Evolutionary conservation across 2,329 filamentous ascomycete genomes (phyloP), one percentile per base, ranked within the genome.

Genomic region (Albophoma yamanashiensis): DNA sequence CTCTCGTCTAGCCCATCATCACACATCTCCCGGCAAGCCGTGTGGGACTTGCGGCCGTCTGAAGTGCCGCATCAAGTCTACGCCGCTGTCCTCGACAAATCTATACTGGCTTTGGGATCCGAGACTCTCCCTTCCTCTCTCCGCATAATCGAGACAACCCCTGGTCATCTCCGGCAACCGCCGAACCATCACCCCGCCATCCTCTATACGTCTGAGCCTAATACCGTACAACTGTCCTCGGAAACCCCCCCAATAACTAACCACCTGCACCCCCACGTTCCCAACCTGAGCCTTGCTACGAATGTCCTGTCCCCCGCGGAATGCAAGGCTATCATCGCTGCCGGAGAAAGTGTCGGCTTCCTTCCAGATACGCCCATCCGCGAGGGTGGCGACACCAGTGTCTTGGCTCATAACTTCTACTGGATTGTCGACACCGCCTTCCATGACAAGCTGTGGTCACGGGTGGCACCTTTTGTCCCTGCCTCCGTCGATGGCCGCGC

Each of bases 351-450:
- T 0, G 80, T 88, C 55, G 81, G 81, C 8, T 90, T 89, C 63
- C 76, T 86, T 0, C 87, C 87, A 0, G 87, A 90, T 66, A 84
- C 85, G 0, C 87, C 87, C 0, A 74, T 89, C 38, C 82, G 84
- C 2, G 82, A 84, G n/a, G 84, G 86, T 60, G 84, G 83, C 20
- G 84, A 88, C 58, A 78, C 79, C 31, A 88, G 84, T 66, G 80
- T 89, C 55, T 71, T 89, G 1, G 87, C 87, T 0, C 87, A 89
- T 74, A 89, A 89, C 70, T 88, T 89, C 65, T 89, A 89, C 74
- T 89, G 87, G 87, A 77, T 89, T 11, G 78, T 85, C 15, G 87
- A 89, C 64, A 75, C 77, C 27, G 75, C 78, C 0, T 89, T 89
- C 69, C 82, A 86, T 66, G 80, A 86, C 60, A 78, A 75, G 17